A percentile compares a stretch with the other conserved stretches of the same genome.
Evolutionary conservation across 208 protist genomes (phyloP).

Genomic region (Crithidia sp.): DNA sequence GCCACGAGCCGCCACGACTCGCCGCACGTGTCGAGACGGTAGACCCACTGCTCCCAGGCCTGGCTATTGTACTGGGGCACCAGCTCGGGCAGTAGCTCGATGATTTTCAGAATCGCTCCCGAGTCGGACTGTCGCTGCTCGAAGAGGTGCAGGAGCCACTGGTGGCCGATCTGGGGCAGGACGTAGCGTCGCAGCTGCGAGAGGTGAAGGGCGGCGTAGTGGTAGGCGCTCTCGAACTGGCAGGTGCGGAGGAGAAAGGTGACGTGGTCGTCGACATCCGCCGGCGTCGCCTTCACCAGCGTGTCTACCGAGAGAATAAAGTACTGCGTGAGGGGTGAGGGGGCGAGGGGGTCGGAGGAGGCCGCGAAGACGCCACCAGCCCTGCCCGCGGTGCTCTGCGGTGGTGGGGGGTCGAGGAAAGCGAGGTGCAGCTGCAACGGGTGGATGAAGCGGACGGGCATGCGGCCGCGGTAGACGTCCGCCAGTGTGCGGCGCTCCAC

Average conservation of each 20-base stretch:
- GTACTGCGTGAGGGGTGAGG: constrained; percentile 38
- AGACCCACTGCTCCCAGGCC: constrained; percentile 79
- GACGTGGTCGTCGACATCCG: constrained; percentile 72
- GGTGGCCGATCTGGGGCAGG: constrained; percentile 25
- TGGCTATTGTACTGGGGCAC: constrained; percentile 26
- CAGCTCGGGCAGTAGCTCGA: constrained; percentile 37
- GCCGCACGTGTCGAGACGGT: constrained; percentile 56
- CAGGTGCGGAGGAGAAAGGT: constrained; percentile 48
- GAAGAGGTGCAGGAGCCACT: constrained; percentile 41
- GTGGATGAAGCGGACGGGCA: constrained; percentile 58
- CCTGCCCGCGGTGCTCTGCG: background rate
- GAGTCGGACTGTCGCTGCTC: constrained; percentile 5
- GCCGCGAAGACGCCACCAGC: background rate
- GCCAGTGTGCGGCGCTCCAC: constrained; percentile 54
- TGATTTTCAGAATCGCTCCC: constrained; percentile 19
- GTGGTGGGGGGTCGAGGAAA: constrained; percentile 15
- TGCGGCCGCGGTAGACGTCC: constrained; percentile 60
- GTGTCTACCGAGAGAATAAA: constrained; percentile 63
- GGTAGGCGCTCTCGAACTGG: constrained; percentile 54
- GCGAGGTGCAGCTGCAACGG: constrained; percentile 67
- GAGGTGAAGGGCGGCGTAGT: constrained; percentile 26
- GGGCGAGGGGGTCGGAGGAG: constrained; percentile 4
- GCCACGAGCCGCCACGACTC: constrained; percentile 61
- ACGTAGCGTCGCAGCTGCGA: constrained; percentile 39
- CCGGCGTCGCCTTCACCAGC: constrained; percentile 53